phyloP scores from a whole-genome alignment of 1,139 yeast genomes.

The Geotrichum carabidarum region DNA sequence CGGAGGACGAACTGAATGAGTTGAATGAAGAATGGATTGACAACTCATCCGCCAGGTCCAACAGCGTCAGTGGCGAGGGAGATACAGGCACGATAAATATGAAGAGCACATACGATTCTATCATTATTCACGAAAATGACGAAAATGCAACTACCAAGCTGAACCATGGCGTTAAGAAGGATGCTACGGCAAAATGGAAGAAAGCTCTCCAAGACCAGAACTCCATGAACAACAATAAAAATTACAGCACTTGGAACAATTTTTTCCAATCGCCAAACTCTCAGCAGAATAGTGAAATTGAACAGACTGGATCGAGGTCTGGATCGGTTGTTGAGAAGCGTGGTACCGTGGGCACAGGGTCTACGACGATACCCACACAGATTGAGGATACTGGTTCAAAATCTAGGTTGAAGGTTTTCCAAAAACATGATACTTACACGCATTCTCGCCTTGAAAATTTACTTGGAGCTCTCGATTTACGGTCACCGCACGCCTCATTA shows the following conservation, averaged over 20 bases:
- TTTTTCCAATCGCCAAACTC: slow-evolving; percentile 7
- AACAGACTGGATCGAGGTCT: neutral
- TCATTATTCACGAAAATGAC: neutral
- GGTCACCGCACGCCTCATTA: neutral
- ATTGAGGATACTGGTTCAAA: neutral
- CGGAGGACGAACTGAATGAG: slow-evolving; percentile 9
- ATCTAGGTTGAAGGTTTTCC: slow-evolving; percentile 17
- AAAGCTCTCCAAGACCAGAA: slow-evolving; percentile 5
- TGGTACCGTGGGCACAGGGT: neutral
- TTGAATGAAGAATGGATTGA: slow-evolving; percentile 17
- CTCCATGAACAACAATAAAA: neutral
- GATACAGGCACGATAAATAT: neutral
- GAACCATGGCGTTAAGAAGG: neutral
- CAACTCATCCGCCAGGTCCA: slow-evolving; percentile 1
- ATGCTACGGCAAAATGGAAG: slow-evolving; percentile 15
- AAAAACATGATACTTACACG: slow-evolving; percentile 18
- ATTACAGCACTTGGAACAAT: slow-evolving; percentile 1
- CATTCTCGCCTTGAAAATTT: slow-evolving; percentile 12
- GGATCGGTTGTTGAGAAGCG: too few species aligned
- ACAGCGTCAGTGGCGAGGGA: neutral
- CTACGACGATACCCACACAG: neutral
- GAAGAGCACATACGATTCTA: slow-evolving; percentile 1
- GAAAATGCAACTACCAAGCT: slow-evolving; percentile 7
- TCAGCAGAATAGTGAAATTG: neutral
- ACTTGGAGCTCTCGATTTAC: slow-evolving; percentile 8